phyloP scores from a whole-genome alignment of 768 basidiomycete species.

The Pleurotus citrinopileatus region DNA sequence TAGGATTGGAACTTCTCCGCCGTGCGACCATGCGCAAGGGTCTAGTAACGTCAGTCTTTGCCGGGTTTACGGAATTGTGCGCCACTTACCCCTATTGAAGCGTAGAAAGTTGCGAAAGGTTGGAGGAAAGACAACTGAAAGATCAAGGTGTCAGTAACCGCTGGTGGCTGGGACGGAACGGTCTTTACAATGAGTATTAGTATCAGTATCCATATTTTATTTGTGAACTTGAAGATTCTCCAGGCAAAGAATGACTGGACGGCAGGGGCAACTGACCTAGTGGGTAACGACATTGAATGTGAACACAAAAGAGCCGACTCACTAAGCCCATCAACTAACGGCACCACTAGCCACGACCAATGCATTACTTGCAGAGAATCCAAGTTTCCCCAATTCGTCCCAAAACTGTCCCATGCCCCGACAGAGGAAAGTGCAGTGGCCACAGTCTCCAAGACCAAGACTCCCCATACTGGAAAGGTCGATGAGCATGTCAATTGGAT shows the following conservation, averaged over 20 bases:
- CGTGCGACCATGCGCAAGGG: background rate
- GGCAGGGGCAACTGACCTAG: background rate
- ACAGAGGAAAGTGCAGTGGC: constrained; percentile 15
- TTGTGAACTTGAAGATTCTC: background rate
- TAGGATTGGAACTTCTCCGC: background rate
- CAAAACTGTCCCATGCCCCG: constrained; percentile 16
- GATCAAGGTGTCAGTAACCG: background rate
- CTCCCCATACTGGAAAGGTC: constrained; percentile 12
- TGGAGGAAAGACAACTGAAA: background rate
- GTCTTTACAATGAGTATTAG: background rate
- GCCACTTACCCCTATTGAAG: background rate
- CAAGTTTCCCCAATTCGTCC: constrained; percentile 14
- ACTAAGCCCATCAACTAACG: constrained; percentile 11
- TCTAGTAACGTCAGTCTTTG: background rate
- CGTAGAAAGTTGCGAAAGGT: background rate
- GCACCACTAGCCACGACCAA: constrained; percentile 14
- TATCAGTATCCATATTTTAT: background rate
- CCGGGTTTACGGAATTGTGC: background rate
- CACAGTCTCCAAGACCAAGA: constrained; percentile 14
- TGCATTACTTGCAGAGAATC: constrained; percentile 7
- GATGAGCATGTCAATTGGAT: background rate
- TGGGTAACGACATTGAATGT: background rate
- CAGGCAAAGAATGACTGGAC: constrained; percentile 4
- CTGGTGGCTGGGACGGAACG: background rate
- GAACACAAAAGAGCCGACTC: background rate